These are phyloP conservation scores for Boletus subcaerulescens DNA, from an alignment of 768 basidiomycete genomes.

Conservation along the genomic window DNA sequence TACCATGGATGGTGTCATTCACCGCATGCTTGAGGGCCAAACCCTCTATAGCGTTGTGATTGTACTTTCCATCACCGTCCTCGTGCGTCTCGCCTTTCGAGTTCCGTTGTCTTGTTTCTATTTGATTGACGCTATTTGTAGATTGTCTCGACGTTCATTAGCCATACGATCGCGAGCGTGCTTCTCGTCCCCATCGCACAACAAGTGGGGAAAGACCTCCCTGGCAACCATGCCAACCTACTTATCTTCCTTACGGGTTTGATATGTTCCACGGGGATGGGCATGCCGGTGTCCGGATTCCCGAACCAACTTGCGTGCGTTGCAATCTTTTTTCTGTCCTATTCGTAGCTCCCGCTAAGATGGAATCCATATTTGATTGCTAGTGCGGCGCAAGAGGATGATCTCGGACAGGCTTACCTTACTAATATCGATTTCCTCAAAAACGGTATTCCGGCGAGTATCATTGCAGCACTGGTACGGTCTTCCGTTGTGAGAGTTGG, in stretches of 20 bases:
- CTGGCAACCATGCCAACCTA: slow-evolving; percentile 67
- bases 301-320: slow-evolving; percentile 94
- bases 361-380: neutral
- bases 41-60: slow-evolving; percentile 68
- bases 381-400: slow-evolving; percentile 91
- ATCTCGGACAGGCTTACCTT: slow-evolving; percentile 87
- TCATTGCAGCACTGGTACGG: slow-evolving; percentile 76
- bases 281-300: slow-evolving; percentile 98
- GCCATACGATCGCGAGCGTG: slow-evolving; percentile 95
- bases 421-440: slow-evolving; percentile 86
- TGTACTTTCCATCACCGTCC: slow-evolving; percentile 63
- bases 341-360: neutral
- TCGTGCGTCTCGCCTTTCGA: slow-evolving; percentile 43
- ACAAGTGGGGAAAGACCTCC: slow-evolving; percentile 78
- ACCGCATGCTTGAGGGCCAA: slow-evolving; percentile 56
- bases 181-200: slow-evolving; percentile 96
- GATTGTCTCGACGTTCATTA: slow-evolving; percentile 93
- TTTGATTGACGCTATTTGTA: slow-evolving; percentile 23
- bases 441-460: slow-evolving; percentile 92
- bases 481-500: too few relatives aligned
- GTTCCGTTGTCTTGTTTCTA: too few relatives aligned
- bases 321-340: neutral
- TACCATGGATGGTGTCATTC: slow-evolving; percentile 66
- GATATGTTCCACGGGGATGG: slow-evolving; percentile 96
- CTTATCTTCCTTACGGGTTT: slow-evolving; percentile 92